Evolutionary conservation across 805 yeast species (phyloP), one percentile per base, ranked within the genome.

Genomic region (Lipomyces yamanashiensis): DNA sequence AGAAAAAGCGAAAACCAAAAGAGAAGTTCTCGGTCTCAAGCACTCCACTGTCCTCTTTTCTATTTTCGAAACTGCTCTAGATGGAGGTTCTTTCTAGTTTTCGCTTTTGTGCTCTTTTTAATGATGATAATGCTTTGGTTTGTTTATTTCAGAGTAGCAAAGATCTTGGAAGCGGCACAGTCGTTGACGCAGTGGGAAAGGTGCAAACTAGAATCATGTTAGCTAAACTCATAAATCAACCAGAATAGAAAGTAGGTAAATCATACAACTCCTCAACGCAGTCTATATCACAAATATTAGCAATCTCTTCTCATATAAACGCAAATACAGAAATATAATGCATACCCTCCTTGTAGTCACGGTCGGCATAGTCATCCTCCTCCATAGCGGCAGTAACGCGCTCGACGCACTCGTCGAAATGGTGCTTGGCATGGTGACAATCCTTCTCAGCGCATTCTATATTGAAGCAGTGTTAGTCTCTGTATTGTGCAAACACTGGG

Each of bases 391-490:
- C 85, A 70, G 95, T 86, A 70, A 93, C 98, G 82, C 98, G 91
- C 80, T 90, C 98, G 64, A 87, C 87, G 84, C 99, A 93, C 80
- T 92, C 97, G 68, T 89, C 87, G 80, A 88, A 92, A 80, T 92
- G 98, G 80, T 92, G 97, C 73, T 85, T 84, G 77, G 83, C 83
- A 70, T 86, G 86, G 72, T 86, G 82, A 79, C 96, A 89, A 58
- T 84, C 84, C 62, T 81, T 82, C 68, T 85, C 82, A 57, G 85
- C 78, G 78, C 96, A 91, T 75, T 88, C 91, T 74, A 34, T 28
- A 7, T 17, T 10, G 41, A 8, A 23, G 17, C 3, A 39, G 13
- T 43, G 47, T 43, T 36, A 41, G n/a, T n/a, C n/a, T n/a, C n/a
- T n/a, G n/a, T n/a, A n/a, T n/a, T n/a, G n/a, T n/a, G n/a, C n/a